These are phyloP conservation scores for Passiflora organensis DNA, from an alignment of 345 rosid species.

Conservation along the genomic window DNA sequence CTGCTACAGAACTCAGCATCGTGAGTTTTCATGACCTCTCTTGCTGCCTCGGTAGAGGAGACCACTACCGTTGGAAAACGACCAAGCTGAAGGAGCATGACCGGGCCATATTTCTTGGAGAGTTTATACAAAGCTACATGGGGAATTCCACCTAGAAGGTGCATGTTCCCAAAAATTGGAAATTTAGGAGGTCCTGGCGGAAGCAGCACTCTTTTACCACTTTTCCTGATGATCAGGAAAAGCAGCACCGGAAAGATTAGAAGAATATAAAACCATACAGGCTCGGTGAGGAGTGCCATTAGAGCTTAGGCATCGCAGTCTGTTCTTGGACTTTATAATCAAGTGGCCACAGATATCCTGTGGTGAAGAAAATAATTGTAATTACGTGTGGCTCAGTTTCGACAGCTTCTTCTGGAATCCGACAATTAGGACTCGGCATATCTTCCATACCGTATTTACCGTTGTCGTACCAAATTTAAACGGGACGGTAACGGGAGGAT, in stretches of 20 bases:
- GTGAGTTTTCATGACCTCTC: neutral
- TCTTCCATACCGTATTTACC: too few relatives aligned
- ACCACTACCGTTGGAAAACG: neutral
- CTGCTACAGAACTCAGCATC: constrained; percentile 10
- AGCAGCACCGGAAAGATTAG: neutral
- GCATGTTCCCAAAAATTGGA: constrained; percentile 19
- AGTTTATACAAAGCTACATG: constrained; percentile 3
- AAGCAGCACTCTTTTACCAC: neutral
- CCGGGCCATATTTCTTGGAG: constrained; percentile 18
- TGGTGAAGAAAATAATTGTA: too few relatives aligned
- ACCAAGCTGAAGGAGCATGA: constrained; percentile 14
- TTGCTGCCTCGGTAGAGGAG: constrained; percentile 12
- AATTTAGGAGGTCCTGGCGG: constrained; percentile 19
- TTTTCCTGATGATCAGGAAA: neutral
- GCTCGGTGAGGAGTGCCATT: neutral
- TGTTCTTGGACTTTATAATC: too few relatives aligned
- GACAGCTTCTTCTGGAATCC: too few relatives aligned
- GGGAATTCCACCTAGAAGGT: constrained; percentile 7
- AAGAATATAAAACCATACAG: neutral
- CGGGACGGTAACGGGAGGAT: too few relatives aligned
- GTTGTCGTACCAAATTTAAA: too few relatives aligned
- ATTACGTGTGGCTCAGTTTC: too few relatives aligned
- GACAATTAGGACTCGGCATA: too few relatives aligned
- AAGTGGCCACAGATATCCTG: too few relatives aligned
- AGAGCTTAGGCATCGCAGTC: too few relatives aligned